Percentiles rank a stretch among this genome's conserved stretches.
Conservation (phyloP, 2,329 filamentous ascomycete genomes). For the Nigrospora oryzae region DNA sequence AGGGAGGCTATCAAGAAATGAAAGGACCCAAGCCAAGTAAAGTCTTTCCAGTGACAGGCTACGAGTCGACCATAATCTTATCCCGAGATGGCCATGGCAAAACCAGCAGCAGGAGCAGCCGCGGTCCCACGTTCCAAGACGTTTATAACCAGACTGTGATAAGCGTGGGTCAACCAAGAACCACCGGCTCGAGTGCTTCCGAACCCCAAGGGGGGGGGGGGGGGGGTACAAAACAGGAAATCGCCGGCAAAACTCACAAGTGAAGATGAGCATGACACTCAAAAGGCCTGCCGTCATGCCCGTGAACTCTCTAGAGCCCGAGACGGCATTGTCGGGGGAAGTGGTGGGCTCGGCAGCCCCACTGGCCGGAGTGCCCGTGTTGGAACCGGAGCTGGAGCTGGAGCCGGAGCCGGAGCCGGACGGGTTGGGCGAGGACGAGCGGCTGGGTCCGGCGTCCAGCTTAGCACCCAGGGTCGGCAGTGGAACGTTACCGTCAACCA, state of each 20-base stretch:
- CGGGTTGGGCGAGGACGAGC: constrained; percentile 15
- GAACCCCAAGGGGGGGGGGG: too few relatives aligned
- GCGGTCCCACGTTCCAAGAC: too few relatives aligned
- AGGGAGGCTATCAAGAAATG: too few relatives aligned
- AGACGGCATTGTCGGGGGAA: constrained; percentile 30
- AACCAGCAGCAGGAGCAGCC: neutral
- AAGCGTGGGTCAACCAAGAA: too few relatives aligned
- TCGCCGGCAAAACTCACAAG: constrained; percentile 7
- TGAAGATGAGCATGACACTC: constrained; percentile 42
- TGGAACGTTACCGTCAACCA: constrained; percentile 58
- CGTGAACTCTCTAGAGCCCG: constrained; percentile 36
- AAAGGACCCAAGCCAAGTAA: too few relatives aligned
- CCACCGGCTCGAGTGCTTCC: too few relatives aligned
- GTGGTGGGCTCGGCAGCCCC: constrained; percentile 7
- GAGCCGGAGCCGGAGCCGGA: constrained; percentile 22
- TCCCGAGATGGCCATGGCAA: too few relatives aligned
- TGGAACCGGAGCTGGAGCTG: constrained; percentile 11
- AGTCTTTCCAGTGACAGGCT: too few relatives aligned
- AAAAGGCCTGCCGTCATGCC: constrained; percentile 40
- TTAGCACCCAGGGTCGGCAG: constrained; percentile 61
- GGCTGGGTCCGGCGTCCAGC: constrained; percentile 18
- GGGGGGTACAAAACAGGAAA: neutral
- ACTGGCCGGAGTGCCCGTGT: neutral
- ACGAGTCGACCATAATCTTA: too few relatives aligned
- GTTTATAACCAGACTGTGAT: too few relatives aligned